Percentiles rank a stretch among this genome's conserved stretches.
These are phyloP conservation scores for Xylaria telfairii DNA, from an alignment of 495 filamentous ascomycete species.

Conservation along the genomic window DNA sequence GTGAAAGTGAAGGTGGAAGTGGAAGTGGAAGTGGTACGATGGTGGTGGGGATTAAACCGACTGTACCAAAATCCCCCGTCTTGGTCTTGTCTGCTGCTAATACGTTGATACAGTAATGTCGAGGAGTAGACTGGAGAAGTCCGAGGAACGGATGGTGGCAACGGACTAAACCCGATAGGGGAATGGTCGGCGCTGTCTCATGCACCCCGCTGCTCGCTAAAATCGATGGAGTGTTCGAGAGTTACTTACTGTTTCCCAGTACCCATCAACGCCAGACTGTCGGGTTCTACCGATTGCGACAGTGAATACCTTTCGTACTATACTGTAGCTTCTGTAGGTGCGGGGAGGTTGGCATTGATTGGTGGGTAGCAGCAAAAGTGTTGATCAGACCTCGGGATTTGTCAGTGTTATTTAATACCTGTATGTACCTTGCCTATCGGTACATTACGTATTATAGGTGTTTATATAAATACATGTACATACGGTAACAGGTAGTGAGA, in stretches of 20 bases:
- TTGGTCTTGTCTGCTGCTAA: constrained; percentile 7
- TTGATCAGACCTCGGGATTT: too few relatives aligned
- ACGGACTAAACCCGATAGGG: neutral
- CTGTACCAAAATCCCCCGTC: neutral
- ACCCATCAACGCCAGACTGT: neutral
- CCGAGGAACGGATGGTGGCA: neutral
- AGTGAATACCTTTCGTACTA: too few relatives aligned
- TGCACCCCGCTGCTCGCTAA: constrained; percentile 22
- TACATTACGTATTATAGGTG: too few relatives aligned
- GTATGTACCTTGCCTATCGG: too few relatives aligned
- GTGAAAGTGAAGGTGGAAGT: neutral
- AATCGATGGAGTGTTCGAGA: neutral
- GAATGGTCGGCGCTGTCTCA: neutral
- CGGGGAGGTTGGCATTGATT: too few relatives aligned
- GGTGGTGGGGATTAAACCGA: constrained; percentile 17
- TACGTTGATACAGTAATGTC: neutral
- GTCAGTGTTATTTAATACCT: too few relatives aligned
- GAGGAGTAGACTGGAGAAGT: constrained; percentile 5
- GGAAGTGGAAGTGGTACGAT: constrained; percentile 10
- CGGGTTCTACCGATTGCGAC: constrained; percentile 4
- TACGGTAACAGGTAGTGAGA: too few relatives aligned
- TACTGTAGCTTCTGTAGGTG: too few relatives aligned
- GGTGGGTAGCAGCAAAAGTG: too few relatives aligned
- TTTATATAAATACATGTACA: too few relatives aligned
- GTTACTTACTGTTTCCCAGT: neutral